phyloP scores from a whole-genome alignment of 2,329 filamentous ascomycete genomes.

The Knufia fluminis region DNA sequence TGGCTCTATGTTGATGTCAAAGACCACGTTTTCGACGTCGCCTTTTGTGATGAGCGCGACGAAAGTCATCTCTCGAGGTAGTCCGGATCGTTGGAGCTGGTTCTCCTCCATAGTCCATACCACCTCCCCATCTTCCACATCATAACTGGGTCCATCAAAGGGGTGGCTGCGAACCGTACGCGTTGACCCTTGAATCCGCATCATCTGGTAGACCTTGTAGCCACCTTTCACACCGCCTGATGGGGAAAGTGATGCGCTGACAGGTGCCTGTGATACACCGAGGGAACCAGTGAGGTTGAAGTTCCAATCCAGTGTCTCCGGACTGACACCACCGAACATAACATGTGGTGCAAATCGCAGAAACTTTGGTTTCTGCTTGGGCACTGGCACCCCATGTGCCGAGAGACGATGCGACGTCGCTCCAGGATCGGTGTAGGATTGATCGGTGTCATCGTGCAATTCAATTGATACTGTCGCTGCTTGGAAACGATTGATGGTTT shows the following conservation, averaged over 20 bases:
- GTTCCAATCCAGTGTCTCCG: constrained; percentile 41
- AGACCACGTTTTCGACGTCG: constrained; percentile 30
- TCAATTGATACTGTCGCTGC: constrained; percentile 37
- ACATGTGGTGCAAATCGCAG: constrained; percentile 44
- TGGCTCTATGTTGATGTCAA: constrained; percentile 37
- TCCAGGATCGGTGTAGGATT: constrained; percentile 5
- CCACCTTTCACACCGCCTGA: constrained; percentile 32
- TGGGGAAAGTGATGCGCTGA: constrained; percentile 35
- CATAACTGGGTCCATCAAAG: constrained; percentile 26
- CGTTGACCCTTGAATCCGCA: constrained; percentile 41
- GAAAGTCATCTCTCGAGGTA: constrained; percentile 45
- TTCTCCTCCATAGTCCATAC: constrained; percentile 46
- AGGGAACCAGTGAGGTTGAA: constrained; percentile 39
- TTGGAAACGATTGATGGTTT: constrained; percentile 40
- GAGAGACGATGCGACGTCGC: background rate
- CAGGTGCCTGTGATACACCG: constrained; percentile 37
- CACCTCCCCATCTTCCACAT: constrained; percentile 37
- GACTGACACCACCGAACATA: constrained; percentile 39
- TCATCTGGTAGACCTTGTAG: constrained; percentile 42
- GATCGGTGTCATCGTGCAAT: constrained; percentile 24
- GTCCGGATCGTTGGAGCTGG: constrained; percentile 37
- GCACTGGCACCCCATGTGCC: background rate
- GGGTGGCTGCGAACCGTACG: constrained; percentile 27
- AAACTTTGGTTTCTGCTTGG: constrained; percentile 32
- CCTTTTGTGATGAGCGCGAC: constrained; percentile 42